Base-by-base conservation (phyloP, 345 rosid species). In the Melaleuca quinquenervia region DNA sequence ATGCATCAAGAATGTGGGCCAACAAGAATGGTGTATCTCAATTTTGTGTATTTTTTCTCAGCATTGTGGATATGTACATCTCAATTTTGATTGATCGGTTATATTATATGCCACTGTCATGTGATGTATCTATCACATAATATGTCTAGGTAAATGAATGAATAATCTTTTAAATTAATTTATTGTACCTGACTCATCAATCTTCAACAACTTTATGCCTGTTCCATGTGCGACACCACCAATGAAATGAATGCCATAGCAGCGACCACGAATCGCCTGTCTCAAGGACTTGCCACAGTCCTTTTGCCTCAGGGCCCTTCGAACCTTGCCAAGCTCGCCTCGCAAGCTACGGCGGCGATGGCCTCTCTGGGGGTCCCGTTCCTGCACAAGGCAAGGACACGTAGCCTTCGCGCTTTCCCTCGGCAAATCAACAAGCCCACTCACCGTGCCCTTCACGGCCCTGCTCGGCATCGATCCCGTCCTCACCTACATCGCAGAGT, bases 331-430 rank as follows among this genome's bases (percentile, higher is more conserved):
- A 94, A 92, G 86, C 90, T 93, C 21, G 91, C 84, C 94, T 93
- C 6, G 91, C 95, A 3, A 96, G 98, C 84, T 98, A 96, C 85
- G 93, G 95, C 85, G 92, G 98, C 1, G 98, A 41, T 41, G 41
- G 41, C 41, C 41, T 41, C 41, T 41, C 4, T 41, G 41, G 41
- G 41, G 41, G 3, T 41, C 3, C 41, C 41, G 41, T 41, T 41
- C 41, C 41, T 41, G 41, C 41, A 41, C 41, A 98, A 7, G 96
- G 99, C 85, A 96, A 95, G 87, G 85, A 94, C 5, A 41, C 41
- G 4, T 41, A 41, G 97, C 98, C 5, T 96, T 94, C 45, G 97
- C 93, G 0, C 83, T 92, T 1, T 96, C 98, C 55, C 84, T 95
- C 2, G 92, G 92, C 92, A 2, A 92, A 76, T 76, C 3, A 18